A percentile compares a stretch with the other conserved stretches of the same genome.
Conservation (phyloP, 2,329 filamentous ascomycete species). For the Penicillium sp. region DNA sequence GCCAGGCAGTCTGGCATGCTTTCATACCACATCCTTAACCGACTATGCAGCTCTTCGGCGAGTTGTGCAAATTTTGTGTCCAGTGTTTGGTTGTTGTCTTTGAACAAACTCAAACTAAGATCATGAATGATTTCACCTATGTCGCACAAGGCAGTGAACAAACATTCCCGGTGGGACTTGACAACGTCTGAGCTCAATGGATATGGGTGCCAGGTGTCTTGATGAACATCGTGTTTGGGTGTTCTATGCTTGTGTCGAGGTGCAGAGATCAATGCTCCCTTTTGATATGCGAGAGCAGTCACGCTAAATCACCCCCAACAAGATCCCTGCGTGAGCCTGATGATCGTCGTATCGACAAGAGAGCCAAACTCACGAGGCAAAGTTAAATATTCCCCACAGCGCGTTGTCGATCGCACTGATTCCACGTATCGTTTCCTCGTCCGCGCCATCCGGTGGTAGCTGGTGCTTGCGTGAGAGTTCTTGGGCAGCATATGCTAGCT, state of each 20-base stretch:
- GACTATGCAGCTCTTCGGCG: constrained; percentile 17
- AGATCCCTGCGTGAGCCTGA: not conserved
- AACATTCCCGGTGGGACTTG: constrained; percentile 18
- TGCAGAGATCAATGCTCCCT: constrained; percentile 16
- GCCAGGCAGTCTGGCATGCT: constrained; percentile 16
- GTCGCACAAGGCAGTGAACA: constrained; percentile 22
- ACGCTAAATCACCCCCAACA: constrained; percentile 13
- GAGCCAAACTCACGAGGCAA: constrained; percentile 24
- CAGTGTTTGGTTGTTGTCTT: constrained; percentile 6
- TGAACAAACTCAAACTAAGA: constrained; percentile 18
- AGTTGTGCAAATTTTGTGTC: constrained; percentile 13
- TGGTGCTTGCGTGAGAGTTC: constrained; percentile 23
- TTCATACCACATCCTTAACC: constrained; percentile 20
- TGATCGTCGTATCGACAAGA: not conserved
- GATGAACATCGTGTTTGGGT: constrained; percentile 8
- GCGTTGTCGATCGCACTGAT: constrained; percentile 16
- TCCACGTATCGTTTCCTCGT: constrained; percentile 18
- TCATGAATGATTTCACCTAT: constrained; percentile 25
- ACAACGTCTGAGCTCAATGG: constrained; percentile 14
- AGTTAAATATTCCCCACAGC: constrained; percentile 30
- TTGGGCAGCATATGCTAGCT: constrained; percentile 27
- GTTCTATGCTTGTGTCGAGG: constrained; percentile 15
- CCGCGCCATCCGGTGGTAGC: constrained; percentile 9
- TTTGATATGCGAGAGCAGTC: constrained; percentile 23
- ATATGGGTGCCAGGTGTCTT: constrained; percentile 26